These are phyloP conservation scores for Suillus fuscotomentosus DNA, from an alignment of 768 basidiomycete genomes.

Conservation along the genomic window DNA sequence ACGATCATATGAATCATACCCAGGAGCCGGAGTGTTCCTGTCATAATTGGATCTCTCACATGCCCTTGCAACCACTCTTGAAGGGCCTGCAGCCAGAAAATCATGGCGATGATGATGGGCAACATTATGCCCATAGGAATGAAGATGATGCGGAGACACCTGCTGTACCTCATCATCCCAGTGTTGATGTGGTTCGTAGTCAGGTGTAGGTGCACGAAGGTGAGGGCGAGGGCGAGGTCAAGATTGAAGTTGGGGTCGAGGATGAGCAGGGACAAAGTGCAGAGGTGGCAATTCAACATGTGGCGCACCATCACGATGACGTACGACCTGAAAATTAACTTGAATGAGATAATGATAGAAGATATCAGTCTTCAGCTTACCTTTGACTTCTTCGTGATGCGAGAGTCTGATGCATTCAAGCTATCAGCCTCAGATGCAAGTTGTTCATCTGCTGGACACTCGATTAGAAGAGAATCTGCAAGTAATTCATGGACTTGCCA, in stretches of 20 bases:
- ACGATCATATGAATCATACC: not conserved
- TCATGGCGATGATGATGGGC: not conserved
- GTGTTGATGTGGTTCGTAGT: not conserved
- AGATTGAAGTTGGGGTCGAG: not conserved
- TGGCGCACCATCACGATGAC: not conserved
- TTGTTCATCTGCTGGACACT: not conserved
- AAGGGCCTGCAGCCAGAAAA: not conserved
- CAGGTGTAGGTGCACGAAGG: not conserved
- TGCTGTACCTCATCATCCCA: not conserved
- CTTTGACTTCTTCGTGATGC: not conserved
- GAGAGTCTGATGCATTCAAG: not conserved
- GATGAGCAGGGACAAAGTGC: not conserved
- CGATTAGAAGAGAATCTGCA: not conserved
- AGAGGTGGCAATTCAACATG: not conserved
- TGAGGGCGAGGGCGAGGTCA: not conserved
- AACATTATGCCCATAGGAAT: not conserved
- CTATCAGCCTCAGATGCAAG: not conserved
- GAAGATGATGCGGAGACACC: not conserved
- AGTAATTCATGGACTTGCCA: not conserved
- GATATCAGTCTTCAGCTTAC: not conserved
- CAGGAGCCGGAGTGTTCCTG: not conserved
- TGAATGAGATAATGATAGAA: not conserved
- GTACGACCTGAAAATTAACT: not conserved
- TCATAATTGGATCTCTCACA: not conserved
- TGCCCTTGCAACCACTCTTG: not conserved